A percentile compares a stretch with the other conserved stretches of the same genome.
phyloP scores from a whole-genome alignment of 768 basidiomycete species.

The Crepidotus variabilis region DNA sequence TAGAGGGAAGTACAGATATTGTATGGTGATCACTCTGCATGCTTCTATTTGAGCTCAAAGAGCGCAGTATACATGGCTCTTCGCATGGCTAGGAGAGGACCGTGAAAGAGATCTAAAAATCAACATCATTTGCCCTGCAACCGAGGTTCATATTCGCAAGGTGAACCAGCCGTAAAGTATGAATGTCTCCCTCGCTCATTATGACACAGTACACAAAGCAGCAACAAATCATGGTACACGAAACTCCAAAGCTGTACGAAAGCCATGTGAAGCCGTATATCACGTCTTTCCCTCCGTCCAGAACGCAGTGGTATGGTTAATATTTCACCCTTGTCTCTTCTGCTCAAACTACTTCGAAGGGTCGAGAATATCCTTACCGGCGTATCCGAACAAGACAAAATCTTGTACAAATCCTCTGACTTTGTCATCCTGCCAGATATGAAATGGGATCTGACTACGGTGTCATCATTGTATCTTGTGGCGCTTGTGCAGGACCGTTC shows the following conservation, averaged over 20 bases:
- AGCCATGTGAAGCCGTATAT: constrained; percentile 78
- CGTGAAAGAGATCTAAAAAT: constrained; percentile 70
- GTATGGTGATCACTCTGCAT: constrained; percentile 31
- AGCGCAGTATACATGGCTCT: constrained; percentile 74
- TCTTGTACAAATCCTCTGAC: constrained; percentile 59
- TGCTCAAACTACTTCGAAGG: constrained; percentile 40
- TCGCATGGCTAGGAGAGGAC: constrained; percentile 58
- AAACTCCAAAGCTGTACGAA: constrained; percentile 79
- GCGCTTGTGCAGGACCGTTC: constrained; percentile 62
- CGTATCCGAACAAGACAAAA: constrained; percentile 65
- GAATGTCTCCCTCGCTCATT: background rate
- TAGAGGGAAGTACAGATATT: constrained; percentile 65
- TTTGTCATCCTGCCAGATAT: constrained; percentile 91
- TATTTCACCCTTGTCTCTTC: no score
- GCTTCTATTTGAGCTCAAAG: background rate
- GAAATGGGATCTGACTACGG: constrained; percentile 87
- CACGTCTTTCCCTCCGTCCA: constrained; percentile 60
- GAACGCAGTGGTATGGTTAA: constrained; percentile 70
- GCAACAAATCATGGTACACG: constrained; percentile 64
- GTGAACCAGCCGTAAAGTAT: constrained; percentile 25
- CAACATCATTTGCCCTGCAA: constrained; percentile 84
- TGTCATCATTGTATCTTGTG: constrained; percentile 82
- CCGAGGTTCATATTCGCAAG: constrained; percentile 86
- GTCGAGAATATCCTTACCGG: constrained; percentile 82
- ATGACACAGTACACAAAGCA: constrained; percentile 69